Evolutionary conservation across 2,329 filamentous ascomycete genomes (phyloP).

Genomic region (Ilyonectria destructans): DNA sequence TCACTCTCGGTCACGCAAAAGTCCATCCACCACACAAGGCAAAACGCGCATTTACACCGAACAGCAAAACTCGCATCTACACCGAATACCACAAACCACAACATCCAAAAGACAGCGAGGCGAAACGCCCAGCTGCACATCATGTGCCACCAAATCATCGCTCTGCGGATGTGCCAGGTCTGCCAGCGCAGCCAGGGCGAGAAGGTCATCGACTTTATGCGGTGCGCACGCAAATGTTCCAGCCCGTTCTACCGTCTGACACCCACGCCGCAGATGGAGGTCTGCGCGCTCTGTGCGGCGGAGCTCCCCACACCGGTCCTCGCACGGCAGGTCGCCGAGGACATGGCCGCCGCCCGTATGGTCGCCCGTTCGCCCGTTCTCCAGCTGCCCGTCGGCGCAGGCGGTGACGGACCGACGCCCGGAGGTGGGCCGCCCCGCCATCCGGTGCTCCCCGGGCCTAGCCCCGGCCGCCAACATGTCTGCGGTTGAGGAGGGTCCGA

Average conservation of each 20-base stretch:
- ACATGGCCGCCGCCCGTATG: slow-evolving; percentile 20
- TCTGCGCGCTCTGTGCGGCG: slow-evolving; percentile 46
- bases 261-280: slow-evolving; percentile 47
- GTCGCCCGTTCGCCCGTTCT: slow-evolving; percentile 34
- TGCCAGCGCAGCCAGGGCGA: slow-evolving; percentile 49
- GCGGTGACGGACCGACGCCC: slow-evolving; percentile 24
- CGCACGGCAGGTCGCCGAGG: slow-evolving; percentile 42
- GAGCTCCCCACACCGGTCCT: slow-evolving; percentile 48
- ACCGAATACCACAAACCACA: too few species aligned
- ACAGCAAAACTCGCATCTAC: neutral
- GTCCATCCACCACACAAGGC: neutral
- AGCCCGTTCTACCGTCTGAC: slow-evolving; percentile 52
- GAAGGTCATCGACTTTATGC: slow-evolving; percentile 50
- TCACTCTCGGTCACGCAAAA: neutral
- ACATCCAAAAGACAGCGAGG: neutral
- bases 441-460: neutral
- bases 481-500: neutral
- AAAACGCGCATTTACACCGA: neutral
- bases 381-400: slow-evolving; percentile 38
- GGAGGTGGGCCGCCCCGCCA: slow-evolving; percentile 18
- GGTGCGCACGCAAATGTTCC: slow-evolving; percentile 50
- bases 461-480: slow-evolving; percentile 6
- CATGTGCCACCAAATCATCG: slow-evolving; percentile 52
- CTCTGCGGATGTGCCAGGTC: slow-evolving; percentile 50
- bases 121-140: neutral